phyloP scores from a whole-genome alignment of 495 filamentous ascomycete species.

The Niebla homalea region DNA sequence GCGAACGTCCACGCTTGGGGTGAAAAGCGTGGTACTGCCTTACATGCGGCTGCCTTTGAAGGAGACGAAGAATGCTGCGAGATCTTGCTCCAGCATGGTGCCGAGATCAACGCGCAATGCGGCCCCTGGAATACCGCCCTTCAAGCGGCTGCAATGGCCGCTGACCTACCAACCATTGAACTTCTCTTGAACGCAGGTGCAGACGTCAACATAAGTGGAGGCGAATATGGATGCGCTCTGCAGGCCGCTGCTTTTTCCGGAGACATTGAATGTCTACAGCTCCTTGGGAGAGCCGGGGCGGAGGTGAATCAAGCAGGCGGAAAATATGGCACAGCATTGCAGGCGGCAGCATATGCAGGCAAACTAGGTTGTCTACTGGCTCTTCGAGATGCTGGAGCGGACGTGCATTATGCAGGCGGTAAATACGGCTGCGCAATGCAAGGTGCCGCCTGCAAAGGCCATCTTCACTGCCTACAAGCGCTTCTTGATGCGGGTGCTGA shows the following conservation, averaged over 20 bases:
- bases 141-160: constrained; percentile 13
- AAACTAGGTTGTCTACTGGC: constrained; percentile 8
- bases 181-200: constrained; percentile 18
- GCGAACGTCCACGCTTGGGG: constrained; percentile 4
- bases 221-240: constrained; percentile 12
- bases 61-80: constrained; percentile 7
- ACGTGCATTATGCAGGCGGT: background rate
- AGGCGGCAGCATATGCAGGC: constrained; percentile 16
- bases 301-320: constrained; percentile 17
- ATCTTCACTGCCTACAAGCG: constrained; percentile 2
- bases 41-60: constrained; percentile 6
- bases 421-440: constrained; percentile 9
- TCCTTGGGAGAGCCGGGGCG: constrained; percentile 19
- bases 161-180: constrained; percentile 9
- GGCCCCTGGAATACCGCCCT: constrained; percentile 16
- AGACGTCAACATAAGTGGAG: constrained; percentile 15
- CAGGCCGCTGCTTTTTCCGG: constrained; percentile 12
- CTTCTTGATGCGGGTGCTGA: constrained; percentile 19
- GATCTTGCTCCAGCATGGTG: constrained; percentile 19
- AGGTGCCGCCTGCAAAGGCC: constrained; percentile 5
- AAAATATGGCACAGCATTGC: constrained; percentile 17
- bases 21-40: background rate
- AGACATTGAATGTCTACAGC: constrained; percentile 10
- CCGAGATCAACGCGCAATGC: constrained; percentile 15
- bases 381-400: constrained; percentile 14